Conservation (phyloP, 2,329 filamentous ascomycete genomes). For the Geosmithia flava region DNA sequence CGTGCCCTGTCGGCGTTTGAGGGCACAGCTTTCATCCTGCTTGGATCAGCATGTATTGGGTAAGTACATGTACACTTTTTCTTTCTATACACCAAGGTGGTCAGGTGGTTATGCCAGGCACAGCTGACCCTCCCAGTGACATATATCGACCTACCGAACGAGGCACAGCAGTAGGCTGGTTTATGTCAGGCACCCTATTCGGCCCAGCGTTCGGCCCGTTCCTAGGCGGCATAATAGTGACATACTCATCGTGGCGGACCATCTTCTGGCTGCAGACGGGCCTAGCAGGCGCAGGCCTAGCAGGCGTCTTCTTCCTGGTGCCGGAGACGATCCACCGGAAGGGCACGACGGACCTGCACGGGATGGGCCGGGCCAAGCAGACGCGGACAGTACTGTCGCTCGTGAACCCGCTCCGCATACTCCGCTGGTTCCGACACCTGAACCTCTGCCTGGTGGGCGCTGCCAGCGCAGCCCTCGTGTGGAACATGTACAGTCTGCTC, state of each 20-base stretch:
- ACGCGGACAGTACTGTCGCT: constrained; percentile 43
- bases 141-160: constrained; percentile 55
- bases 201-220: constrained; percentile 61
- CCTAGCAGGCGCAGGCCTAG: constrained; percentile 44
- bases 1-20: constrained; percentile 63
- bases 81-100: too few species aligned
- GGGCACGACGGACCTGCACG: constrained; percentile 47
- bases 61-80: constrained; percentile 18
- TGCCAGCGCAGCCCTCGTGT: constrained; percentile 51
- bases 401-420: constrained; percentile 53
- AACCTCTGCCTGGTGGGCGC: constrained; percentile 51
- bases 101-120: too few species aligned
- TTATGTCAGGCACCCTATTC: constrained; percentile 57
- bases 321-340: constrained; percentile 62
- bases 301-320: constrained; percentile 53
- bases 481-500: constrained; percentile 55
- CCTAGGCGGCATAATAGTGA: constrained; percentile 65
- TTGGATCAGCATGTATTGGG: constrained; percentile 59
- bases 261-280: constrained; percentile 71
- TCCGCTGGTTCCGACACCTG: constrained; percentile 53
- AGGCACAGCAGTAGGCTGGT: constrained; percentile 63
- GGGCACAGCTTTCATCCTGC: constrained; percentile 61
- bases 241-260: constrained; percentile 57
- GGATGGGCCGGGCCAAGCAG: constrained; percentile 35
- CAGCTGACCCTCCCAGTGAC: constrained; percentile 23